Base-by-base conservation (phyloP, 306 rosid species). In the Vicia sativa region DNA sequence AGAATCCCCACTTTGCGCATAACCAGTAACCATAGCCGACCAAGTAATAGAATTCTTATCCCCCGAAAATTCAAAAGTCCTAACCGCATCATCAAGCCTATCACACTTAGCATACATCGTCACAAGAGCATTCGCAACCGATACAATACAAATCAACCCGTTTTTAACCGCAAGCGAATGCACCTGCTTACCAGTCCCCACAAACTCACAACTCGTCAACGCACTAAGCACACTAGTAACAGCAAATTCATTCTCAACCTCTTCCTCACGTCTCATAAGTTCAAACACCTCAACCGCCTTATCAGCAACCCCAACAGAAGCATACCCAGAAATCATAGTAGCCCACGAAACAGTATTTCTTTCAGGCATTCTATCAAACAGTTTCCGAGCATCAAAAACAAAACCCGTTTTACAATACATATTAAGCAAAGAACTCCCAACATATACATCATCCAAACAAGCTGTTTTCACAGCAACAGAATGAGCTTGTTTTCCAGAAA, bases 1-100 rank as follows among this genome's bases (percentile, higher is more conserved):
- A 14, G 83, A 80, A 68, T 87, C 87, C 79, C 96, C 97, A 62
- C 90, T 78, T 52, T 87, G 95, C 0, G 95, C 89, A 82, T 75
- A 87, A 43, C 96, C 89, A 28, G 89, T 87, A 23, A 92, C 79
- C 87, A 92, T 89, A 3, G 96, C 97, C 0, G 96, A 92, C 96
- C 95, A 92, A 2, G 96, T 92, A 58, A 92, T 85, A 0, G 96
- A 79, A 82, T 87, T 89, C 80, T 78, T 89, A 67, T 81, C 78
- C 49, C 91, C 85, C 0, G 76, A 80, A 44, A 75, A 19, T 21
- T 84, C 70, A 65, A 92, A 92, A 67, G 87, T 87, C 58, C 34
- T 60, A 28, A 89, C 77, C 2, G 96, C 96, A 74, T 87, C 86
- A 65, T 87, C 95, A 66, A 87, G 80, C 62, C 79, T 80, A 65